Evolutionary conservation across 495 filamentous ascomycete genomes (phyloP), one percentile per base, ranked within the genome.

Genomic region (Lasiosphaeria hispida): DNA sequence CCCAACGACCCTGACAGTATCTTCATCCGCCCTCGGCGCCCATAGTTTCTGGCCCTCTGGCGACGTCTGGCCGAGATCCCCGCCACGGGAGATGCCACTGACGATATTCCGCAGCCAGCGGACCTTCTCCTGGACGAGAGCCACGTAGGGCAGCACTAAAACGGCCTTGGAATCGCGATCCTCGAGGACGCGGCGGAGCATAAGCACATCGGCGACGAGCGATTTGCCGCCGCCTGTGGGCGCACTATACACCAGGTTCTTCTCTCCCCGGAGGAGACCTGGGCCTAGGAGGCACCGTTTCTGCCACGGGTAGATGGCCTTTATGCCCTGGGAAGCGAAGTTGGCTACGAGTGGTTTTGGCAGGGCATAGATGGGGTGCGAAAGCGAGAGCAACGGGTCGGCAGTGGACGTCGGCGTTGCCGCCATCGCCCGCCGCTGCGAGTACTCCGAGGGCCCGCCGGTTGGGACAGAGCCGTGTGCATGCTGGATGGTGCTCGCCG

Each of bases 161-260:
- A 94, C 78, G 2, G 87, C 90, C 63, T 92, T 92, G 53, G 81
- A 79, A 10, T 77, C 73, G 2, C 83, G 79, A 43, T 86, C 79
- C 37, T 85, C 83, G 34, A 92, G 75, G 9, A 94, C 78, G 47
- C 80, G 80, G 65, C 87, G 90, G 41, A 92, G 73, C 82, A 91
- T 85, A 19, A 92, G 70, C 4, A 92, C 71, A 69, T 91, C 87
- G 36, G 87, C 87, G 42, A 91, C 86, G 11, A 92, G 80, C 14
- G 87, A 89, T 71, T 92, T 93, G 23, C 90, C 90, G 37, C 88
- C 89, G 5, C 89, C 89, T 0, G 89, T 92, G 8, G 90, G 90
- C n/a, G 90, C 90, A 8, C 86, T 89, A 66, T 94, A 93, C 36
- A 93, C 86, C 14, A 94, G 70, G 60, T 91, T 90, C 43, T 77